Percentiles rank a stretch among this genome's conserved stretches.
Evolutionary conservation across 352 stramenopile genomes (phyloP).

Genomic region (Phytopythium chamaehyphon): DNA sequence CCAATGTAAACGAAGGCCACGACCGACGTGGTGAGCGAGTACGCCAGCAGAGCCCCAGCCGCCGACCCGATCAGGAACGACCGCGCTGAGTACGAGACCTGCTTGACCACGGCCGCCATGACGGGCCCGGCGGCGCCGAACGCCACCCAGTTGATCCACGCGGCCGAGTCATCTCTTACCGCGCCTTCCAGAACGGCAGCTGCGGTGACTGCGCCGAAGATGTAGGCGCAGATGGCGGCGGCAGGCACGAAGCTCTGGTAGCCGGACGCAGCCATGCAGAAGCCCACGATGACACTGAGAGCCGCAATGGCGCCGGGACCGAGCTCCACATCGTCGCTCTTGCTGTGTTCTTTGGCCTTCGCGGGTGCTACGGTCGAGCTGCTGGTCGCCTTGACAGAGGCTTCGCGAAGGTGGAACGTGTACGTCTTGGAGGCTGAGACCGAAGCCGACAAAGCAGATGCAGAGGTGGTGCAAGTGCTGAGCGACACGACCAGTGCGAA

Average conservation of each 20-base stretch:
- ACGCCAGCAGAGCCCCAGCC: constrained; percentile 45
- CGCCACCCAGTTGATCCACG: too few relatives aligned
- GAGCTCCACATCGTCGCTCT: constrained; percentile 33
- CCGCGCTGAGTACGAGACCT: constrained; percentile 26
- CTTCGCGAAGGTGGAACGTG: background rate
- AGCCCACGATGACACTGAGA: constrained; percentile 39
- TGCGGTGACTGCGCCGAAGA: constrained; percentile 21
- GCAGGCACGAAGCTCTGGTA: constrained; percentile 54
- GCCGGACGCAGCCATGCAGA: constrained; percentile 40
- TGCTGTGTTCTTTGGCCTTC: constrained; percentile 21
- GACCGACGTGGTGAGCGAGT: constrained; percentile 42
- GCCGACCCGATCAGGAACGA: constrained; percentile 42
- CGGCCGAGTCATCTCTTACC: too few relatives aligned
- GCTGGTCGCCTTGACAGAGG: background rate
- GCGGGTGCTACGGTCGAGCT: constrained; percentile 3
- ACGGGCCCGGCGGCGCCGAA: constrained; percentile 28
- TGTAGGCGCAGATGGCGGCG: constrained; percentile 67
- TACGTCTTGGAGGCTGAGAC: constrained; percentile 1
- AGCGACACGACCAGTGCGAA: too few relatives aligned
- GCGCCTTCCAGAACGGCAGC: too few relatives aligned
- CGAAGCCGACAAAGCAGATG: background rate
- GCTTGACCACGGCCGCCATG: constrained; percentile 45
- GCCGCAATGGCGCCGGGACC: constrained; percentile 42
- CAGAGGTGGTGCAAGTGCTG: too few relatives aligned
- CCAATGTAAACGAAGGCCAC: constrained; percentile 40